Conservation (phyloP, 139 green algal genomes). For the Ettlia oleoabundans region DNA sequence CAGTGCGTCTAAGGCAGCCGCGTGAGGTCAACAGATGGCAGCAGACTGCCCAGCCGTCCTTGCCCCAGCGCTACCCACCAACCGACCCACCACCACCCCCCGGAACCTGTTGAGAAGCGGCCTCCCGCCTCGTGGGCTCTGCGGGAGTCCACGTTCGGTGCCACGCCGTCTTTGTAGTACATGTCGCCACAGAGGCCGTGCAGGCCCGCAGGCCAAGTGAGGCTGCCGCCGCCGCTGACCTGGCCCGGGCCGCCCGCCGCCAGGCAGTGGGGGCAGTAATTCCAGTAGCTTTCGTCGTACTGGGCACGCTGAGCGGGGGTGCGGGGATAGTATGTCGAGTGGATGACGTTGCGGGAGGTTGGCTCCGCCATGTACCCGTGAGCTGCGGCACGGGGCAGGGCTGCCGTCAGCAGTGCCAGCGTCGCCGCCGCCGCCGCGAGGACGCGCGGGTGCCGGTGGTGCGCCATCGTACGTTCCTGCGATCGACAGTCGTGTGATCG, state of each 20-base stretch:
- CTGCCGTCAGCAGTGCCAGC: background rate
- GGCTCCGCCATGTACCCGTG: constrained; percentile 25
- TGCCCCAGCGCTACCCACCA: background rate
- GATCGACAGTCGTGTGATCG: no score
- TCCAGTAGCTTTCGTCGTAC: constrained; percentile 1
- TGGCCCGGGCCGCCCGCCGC: constrained; percentile 8
- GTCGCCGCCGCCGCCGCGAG: background rate
- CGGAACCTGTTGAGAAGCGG: constrained; percentile 7
- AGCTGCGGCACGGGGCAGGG: background rate
- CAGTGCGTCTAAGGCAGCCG: no score
- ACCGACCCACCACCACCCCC: background rate
- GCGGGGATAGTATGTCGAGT: constrained; percentile 18
- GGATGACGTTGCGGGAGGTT: constrained; percentile 14
- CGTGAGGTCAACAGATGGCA: background rate
- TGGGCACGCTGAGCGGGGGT: background rate
- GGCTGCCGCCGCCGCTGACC: background rate
- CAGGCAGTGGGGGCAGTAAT: constrained; percentile 31
- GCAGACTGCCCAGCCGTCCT: background rate
- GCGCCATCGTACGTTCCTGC: no score
- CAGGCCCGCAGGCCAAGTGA: background rate
- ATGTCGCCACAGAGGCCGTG: constrained; percentile 23
- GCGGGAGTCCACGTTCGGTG: background rate
- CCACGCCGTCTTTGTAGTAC: constrained; percentile 6
- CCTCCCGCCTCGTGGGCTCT: constrained; percentile 24
- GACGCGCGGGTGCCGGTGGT: background rate